Percentiles rank a stretch among this genome's conserved stretches.
phyloP scores from a whole-genome alignment of 208 protist species.

The Sergeia podlipaevii region DNA sequence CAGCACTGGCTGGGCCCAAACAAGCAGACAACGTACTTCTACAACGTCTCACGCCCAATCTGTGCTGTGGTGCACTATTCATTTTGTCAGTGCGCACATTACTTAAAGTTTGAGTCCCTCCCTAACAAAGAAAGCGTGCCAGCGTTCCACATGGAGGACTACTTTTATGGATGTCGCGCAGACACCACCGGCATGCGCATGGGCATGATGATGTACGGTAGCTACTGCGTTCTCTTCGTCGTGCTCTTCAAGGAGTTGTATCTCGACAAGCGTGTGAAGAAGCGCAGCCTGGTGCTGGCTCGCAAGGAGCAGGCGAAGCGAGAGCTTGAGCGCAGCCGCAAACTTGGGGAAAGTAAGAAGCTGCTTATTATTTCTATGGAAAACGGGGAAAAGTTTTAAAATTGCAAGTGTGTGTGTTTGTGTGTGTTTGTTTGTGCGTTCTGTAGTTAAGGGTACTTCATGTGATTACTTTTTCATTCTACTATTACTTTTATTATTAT shows the following conservation, averaged over 20 bases:
- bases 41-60: conserved; percentile 7
- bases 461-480: no score
- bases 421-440: no score
- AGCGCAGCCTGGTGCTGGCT: conserved; percentile 18
- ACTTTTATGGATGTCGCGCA: conserved; percentile 27
- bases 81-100: conserved; percentile 1
- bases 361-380: no score
- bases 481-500: no score
- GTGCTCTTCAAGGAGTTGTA: conserved; percentile 56
- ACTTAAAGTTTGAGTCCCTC: conserved; percentile 4
- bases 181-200: conserved; percentile 26
- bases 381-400: no score
- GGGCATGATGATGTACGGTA: conserved; percentile 72
- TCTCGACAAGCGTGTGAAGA: conserved; percentile 18
- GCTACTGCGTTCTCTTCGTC: conserved; percentile 76
- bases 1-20: conserved; percentile 25
- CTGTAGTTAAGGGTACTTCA: no score
- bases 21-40: conserved; percentile 9
- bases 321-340: no score
- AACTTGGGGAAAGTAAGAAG: no score
- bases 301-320: conserved; percentile 8
- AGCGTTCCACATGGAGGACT: neutral
- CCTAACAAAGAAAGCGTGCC: neutral
- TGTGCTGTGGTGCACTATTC: neutral
- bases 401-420: no score